Percentiles rank a stretch among this genome's conserved stretches.
Conservation (phyloP, 352 stramenopile genomes). For the Pythium monospermum region DNA sequence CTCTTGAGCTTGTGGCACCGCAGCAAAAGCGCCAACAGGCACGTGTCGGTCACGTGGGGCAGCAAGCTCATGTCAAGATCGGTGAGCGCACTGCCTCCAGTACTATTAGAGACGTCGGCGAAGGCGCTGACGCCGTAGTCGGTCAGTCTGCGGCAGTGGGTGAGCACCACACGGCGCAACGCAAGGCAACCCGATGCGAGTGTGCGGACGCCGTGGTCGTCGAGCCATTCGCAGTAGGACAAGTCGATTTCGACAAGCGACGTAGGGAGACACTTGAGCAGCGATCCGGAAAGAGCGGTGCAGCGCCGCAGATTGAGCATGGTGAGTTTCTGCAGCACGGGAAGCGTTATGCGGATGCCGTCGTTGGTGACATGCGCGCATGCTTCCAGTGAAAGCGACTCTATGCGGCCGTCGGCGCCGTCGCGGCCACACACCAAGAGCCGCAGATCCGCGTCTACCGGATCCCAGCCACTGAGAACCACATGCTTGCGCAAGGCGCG, state of each 20-base stretch:
- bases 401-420: slow-evolving; percentile 19
- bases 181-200: slow-evolving; percentile 32
- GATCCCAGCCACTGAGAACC: slow-evolving; percentile 46
- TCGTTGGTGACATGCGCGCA: slow-evolving; percentile 20
- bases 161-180: slow-evolving; percentile 32
- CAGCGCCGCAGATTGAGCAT: slow-evolving; percentile 23
- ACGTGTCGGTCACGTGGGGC: slow-evolving; percentile 50
- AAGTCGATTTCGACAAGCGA: slow-evolving; percentile 44
- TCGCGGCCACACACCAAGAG: slow-evolving; percentile 20
- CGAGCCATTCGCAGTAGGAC: slow-evolving; percentile 64
- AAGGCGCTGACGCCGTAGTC: slow-evolving; percentile 68
- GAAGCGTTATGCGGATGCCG: slow-evolving; percentile 6
- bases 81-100: no score
- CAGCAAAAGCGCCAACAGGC: slow-evolving; percentile 51
- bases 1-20: slow-evolving; percentile 26
- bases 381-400: slow-evolving; percentile 22
- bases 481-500: slow-evolving; percentile 38
- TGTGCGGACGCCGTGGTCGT: slow-evolving; percentile 41
- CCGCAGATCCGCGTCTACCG: slow-evolving; percentile 33
- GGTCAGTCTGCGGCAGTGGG: slow-evolving; percentile 49
- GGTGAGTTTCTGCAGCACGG: slow-evolving; percentile 7
- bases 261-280: slow-evolving; percentile 14
- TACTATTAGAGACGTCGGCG: slow-evolving; percentile 28
- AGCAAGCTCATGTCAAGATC: slow-evolving; percentile 54
- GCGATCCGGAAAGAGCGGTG: slow-evolving; percentile 10